Base-by-base conservation (phyloP, 1,284 basidiomycete genomes). In the Pascua sp. region DNA sequence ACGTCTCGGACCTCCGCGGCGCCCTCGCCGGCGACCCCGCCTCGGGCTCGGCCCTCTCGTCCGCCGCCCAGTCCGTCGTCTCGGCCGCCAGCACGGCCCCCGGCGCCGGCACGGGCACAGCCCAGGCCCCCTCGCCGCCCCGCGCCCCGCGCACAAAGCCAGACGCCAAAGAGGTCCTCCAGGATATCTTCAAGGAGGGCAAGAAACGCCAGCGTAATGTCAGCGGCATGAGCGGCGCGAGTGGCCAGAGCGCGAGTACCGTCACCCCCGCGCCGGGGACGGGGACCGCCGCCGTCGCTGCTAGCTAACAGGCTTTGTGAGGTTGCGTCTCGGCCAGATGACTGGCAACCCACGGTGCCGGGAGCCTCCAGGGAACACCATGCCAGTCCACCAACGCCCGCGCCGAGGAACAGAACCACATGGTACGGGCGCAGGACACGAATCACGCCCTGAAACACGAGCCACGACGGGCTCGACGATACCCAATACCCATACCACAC, bases 1-100 rank as follows among this genome's bases (percentile, higher is more conserved):
- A 91, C 36, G 90, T 94, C 12, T 85, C 84, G 1, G 90, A 93
- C 70, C 81, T 94, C 46, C 82, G 90, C 53, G 90, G 92, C 65
- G 91, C 91, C 9, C 78, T 94, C 39, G 51, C 51, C 17, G 39
- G 47, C 24, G 43, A 38, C 4, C 32, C 42, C 7, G 41, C 48
- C 18, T 7, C 4, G 32, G 7, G 11, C 45, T n/a, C 37, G 17
- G 15, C 11, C 38, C 13, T 42, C 11, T 38, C 38, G 17, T 48
- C 53, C 8, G 51, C 47, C 4, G 44, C 49, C n/a, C 49, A 50
- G 40, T 44, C 41, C 24, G 36, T 59, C 44, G 53, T 50, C 7
- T 47, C 44, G 12, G 24, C 51, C 2, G 16, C 15, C 15, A 11
- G 9, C 13, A 18, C 24, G 4, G 8, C 43, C n/a, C 10, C 41